Evolutionary conservation across 129 eudicot genomes (phyloP), one percentile per base, ranked within the genome.

Genomic region (Chrysanthemum seticuspe): DNA sequence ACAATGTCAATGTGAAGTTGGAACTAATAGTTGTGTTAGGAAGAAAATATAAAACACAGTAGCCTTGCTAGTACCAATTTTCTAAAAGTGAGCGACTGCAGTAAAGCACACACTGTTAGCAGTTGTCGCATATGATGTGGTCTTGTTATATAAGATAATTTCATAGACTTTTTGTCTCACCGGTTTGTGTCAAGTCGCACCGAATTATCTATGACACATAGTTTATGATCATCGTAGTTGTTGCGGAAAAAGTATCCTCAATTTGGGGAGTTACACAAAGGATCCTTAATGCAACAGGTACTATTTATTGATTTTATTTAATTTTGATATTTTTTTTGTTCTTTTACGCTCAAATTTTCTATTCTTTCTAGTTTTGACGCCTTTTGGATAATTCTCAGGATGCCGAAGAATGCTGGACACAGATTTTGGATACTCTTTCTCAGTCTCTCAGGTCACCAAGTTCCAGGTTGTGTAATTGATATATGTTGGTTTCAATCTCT

Each of bases 391-490:
- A 76, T n/a, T 70, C 47, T 56, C 83, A 94, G 98, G 98, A 94
- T 73, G 98, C 98, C 60, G 98, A 94, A 86, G 98, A 94, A 83
- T 94, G 98, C 67, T 94, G 98, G 98, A 80, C 98, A 3, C 98
- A 94, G 75, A 86, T 94, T 61, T 62, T 94, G 52, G 84, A 86
- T 79, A 94, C 98, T 19, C 97, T 94, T 73, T 90, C 98, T 10
- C 88, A 81, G 81, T 83, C 91, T 56, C 89, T 94, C n/a, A 85
- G 69, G 70, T 75, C 87, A 25, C 83, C 95, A 67, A 73, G 68
- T 84, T 73, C 97, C 62, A 83, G 96, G 97, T 56, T 49, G 48
- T 56, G 60, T 70, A 8, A 57, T n/a, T 19, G 14, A 62, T 13
- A 34, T 21, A n/a, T 55, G 9, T 18, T 5, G 56, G 45, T 62